phyloP scores from a whole-genome alignment of 116 monocot genomes.

The Trichopus zeylanicus region DNA sequence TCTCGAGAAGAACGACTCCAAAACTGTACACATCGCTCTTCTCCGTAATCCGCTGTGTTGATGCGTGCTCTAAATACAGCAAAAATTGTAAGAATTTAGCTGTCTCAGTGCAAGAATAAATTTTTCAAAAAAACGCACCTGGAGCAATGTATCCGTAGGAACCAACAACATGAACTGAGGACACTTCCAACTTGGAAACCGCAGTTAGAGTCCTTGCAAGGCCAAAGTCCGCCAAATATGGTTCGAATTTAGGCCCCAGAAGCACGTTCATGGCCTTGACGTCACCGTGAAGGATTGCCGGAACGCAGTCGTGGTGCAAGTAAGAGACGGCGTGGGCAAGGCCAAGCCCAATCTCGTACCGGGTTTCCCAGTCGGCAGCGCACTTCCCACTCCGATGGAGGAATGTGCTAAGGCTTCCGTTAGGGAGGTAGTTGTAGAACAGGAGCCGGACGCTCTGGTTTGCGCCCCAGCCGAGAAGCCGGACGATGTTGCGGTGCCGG shows the following conservation, averaged over 20 bases:
- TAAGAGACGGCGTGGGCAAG: conserved; percentile 84
- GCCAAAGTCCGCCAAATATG: conserved; percentile 89
- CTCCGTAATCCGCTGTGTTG: conserved; percentile 57
- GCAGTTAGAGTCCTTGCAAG: conserved; percentile 37
- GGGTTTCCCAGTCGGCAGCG: conserved; percentile 65
- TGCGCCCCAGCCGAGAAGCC: conserved; percentile 68
- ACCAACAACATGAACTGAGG: conserved; percentile 36
- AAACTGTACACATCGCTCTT: conserved; percentile 97
- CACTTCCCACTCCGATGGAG: conserved; percentile 48
- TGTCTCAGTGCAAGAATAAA: background rate
- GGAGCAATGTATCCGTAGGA: conserved; percentile 96
- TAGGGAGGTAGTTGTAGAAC: conserved; percentile 74
- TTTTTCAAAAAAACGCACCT: conserved; percentile 23
- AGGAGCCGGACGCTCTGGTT: conserved; percentile 53
- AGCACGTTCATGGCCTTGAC: conserved; percentile 94
- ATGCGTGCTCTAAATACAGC: conserved; percentile 46
- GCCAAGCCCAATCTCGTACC: conserved; percentile 69
- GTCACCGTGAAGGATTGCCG: conserved; percentile 83
- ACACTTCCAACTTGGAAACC: conserved; percentile 8
- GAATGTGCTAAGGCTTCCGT: conserved; percentile 70
- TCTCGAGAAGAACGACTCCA: conserved; percentile 77
- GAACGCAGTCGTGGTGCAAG: conserved; percentile 91
- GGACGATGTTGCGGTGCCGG: conserved; percentile 83
- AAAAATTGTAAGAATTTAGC: background rate
- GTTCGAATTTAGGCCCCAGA: conserved; percentile 59